Conservation (phyloP, 768 basidiomycete genomes). For the Suillus decipiens region DNA sequence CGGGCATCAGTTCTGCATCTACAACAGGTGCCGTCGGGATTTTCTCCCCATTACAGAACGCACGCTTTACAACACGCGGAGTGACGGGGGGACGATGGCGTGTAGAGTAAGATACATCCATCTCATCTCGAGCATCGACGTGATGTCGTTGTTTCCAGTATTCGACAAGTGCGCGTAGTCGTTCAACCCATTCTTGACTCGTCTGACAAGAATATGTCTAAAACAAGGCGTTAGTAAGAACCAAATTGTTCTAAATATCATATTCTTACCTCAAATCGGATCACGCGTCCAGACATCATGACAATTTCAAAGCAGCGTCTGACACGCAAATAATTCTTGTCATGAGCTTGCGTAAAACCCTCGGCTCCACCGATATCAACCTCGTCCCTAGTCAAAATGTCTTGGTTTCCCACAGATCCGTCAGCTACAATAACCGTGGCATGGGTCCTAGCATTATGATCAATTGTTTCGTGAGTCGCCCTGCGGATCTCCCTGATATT, state of each 20-base stretch:
- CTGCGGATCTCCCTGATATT: constrained; percentile 65
- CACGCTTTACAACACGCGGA: constrained; percentile 43
- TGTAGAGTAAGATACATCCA: constrained; percentile 65
- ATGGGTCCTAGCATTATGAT: constrained; percentile 24
- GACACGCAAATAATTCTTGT: constrained; percentile 51
- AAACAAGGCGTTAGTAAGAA: constrained; percentile 7
- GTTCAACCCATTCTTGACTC: constrained; percentile 84
- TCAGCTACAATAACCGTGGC: constrained; percentile 1
- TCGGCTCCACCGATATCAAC: constrained; percentile 69
- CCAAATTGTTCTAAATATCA: neutral
- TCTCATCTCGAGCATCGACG: constrained; percentile 75
- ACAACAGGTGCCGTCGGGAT: constrained; percentile 51
- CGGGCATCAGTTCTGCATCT: constrained; percentile 53
- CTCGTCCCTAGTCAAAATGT: constrained; percentile 43
- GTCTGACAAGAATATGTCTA: constrained; percentile 66
- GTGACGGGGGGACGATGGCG: constrained; percentile 60
- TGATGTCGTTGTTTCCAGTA: constrained; percentile 85
- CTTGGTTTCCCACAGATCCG: constrained; percentile 13
- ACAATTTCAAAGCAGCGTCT: constrained; percentile 78
- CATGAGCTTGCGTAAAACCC: constrained; percentile 41
- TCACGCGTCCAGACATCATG: constrained; percentile 63
- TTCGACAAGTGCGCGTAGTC: constrained; percentile 63
- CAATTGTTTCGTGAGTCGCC: constrained; percentile 43
- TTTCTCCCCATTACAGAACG: constrained; percentile 37
- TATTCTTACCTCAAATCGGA: constrained; percentile 75